Conservation (phyloP, 345 rosid genomes). For the Rhodomyrtus tomentosa region DNA sequence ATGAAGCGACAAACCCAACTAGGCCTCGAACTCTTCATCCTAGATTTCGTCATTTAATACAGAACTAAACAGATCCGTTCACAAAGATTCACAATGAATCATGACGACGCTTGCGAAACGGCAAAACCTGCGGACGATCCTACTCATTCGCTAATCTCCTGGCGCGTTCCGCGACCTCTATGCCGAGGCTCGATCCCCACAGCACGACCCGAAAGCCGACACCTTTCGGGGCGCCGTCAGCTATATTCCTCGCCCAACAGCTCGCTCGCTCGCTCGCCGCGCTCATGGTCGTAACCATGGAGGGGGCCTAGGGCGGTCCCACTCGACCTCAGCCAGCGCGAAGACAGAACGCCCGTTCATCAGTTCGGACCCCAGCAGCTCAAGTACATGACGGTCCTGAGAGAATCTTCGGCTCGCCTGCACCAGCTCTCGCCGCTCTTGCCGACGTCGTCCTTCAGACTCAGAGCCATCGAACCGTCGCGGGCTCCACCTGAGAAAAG, state of each 20-base stretch:
- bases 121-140: too few species aligned
- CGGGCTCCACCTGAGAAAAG: background rate
- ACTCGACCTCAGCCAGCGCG: background rate
- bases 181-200: background rate
- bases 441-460: background rate
- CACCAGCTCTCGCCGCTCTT: background rate
- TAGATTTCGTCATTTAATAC: background rate
- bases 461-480: background rate
- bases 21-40: background rate
- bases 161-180: background rate
- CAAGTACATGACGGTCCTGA: slow-evolving; percentile 23
- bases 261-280: too few species aligned
- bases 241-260: too few species aligned
- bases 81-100: too few species aligned
- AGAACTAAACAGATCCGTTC: background rate
- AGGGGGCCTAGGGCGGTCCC: background rate
- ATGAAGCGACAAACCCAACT: background rate
- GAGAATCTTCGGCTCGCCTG: slow-evolving; percentile 17
- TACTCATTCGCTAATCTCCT: too few species aligned
- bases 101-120: too few species aligned
- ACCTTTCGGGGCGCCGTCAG: background rate
- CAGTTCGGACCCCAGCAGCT: slow-evolving; percentile 29
- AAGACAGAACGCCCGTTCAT: background rate
- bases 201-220: background rate
- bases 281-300: too few species aligned